A percentile compares a stretch with the other conserved stretches of the same genome.
phyloP scores from a whole-genome alignment of 192 early-diverging fungal species.

The Endogone sp. region DNA sequence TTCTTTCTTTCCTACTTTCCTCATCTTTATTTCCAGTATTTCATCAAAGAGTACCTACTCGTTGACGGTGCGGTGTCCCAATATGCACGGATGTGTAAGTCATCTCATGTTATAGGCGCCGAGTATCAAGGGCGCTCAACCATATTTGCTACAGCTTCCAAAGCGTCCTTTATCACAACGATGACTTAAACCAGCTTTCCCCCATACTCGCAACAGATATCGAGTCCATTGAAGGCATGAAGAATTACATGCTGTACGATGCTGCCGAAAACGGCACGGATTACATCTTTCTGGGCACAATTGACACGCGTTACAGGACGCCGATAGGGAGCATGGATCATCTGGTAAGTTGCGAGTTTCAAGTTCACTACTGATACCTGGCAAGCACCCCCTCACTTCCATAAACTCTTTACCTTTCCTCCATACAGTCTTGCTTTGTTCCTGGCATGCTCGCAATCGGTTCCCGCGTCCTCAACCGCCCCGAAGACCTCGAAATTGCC shows the following conservation, averaged over 20 bases:
- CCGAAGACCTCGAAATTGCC: slow-evolving; percentile 41
- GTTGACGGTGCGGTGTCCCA: slow-evolving; percentile 27
- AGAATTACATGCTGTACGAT: slow-evolving; percentile 19
- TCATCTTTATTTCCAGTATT: slow-evolving; percentile 31
- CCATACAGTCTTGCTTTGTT: slow-evolving; percentile 44
- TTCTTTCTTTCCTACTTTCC: too few species aligned
- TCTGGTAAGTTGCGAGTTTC: too few species aligned
- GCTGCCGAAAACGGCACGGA: slow-evolving; percentile 6
- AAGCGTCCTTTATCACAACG: too few species aligned
- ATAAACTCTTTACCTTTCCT: background rate
- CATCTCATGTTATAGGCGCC: too few species aligned
- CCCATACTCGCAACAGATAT: slow-evolving; percentile 13
- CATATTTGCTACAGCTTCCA: too few species aligned
- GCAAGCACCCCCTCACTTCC: background rate
- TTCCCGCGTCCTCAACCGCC: slow-evolving; percentile 38
- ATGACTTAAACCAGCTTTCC: background rate
- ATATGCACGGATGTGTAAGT: slow-evolving; percentile 36
- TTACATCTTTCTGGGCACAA: background rate
- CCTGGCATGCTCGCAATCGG: slow-evolving; percentile 53
- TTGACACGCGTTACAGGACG: slow-evolving; percentile 2
- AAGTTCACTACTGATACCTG: too few species aligned
- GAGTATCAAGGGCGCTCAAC: too few species aligned
- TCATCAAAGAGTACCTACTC: slow-evolving; percentile 53
- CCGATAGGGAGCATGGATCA: slow-evolving; percentile 12
- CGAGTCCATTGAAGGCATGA: slow-evolving; percentile 27